Conservation (phyloP, 345 rosid genomes). For the Linum usitatissimum region DNA sequence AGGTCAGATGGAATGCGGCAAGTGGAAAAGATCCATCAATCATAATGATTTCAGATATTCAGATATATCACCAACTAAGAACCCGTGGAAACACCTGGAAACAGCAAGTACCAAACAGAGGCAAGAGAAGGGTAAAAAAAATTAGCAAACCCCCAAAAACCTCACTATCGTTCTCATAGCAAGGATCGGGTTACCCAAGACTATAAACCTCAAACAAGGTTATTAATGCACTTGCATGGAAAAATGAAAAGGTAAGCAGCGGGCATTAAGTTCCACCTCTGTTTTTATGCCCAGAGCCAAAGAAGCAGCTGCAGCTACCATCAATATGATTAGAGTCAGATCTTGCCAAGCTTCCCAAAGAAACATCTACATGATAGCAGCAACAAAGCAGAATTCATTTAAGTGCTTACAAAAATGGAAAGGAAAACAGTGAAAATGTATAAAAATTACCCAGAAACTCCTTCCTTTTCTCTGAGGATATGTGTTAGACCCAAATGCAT, state of each 20-base stretch:
- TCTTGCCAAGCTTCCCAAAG: conserved; percentile 13
- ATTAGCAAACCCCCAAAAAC: background rate
- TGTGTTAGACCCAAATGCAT: conserved; percentile 8
- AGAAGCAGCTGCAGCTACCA: conserved; percentile 12
- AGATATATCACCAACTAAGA: no score
- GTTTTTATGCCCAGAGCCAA: conserved; percentile 7
- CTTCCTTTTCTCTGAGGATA: conserved; percentile 10
- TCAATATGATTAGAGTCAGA: conserved; percentile 9
- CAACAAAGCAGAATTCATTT: background rate
- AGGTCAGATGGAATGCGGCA: background rate
- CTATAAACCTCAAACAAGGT: background rate
- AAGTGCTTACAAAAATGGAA: background rate
- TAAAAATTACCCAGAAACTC: conserved; percentile 5
- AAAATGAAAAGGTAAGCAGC: background rate
- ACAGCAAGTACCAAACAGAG: background rate
- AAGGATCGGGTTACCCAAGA: background rate
- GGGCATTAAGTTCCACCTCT: background rate
- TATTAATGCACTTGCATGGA: background rate
- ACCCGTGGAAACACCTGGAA: background rate
- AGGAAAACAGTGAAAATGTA: background rate
- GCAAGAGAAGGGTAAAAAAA: no score
- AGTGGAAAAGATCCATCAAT: background rate
- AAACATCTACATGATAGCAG: conserved; percentile 3
- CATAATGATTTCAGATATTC: no score
- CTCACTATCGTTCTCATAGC: background rate